Evolutionary conservation across 371 early-diverging fungal species (phyloP).

Genomic region (Mortierella sp.): DNA sequence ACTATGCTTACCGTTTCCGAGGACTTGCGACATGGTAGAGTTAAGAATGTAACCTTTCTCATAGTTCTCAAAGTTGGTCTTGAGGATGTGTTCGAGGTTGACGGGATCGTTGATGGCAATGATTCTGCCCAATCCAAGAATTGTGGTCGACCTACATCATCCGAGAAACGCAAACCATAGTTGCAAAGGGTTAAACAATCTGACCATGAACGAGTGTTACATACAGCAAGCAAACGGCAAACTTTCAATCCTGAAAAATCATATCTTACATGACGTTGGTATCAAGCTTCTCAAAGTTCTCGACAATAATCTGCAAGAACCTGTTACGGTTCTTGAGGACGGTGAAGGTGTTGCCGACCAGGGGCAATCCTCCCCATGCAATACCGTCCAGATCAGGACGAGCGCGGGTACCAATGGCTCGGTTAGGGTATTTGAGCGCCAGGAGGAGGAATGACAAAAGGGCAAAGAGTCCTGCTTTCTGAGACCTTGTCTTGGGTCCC

Average conservation of each 20-base stretch:
- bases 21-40: slow-evolving; percentile 58
- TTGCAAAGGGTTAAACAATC: neutral
- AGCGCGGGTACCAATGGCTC: slow-evolving; percentile 52
- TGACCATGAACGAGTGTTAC: neutral
- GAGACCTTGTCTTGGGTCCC: slow-evolving; percentile 35
- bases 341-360: slow-evolving; percentile 35
- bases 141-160: slow-evolving; percentile 31
- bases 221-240: neutral
- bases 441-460: slow-evolving; percentile 35
- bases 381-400: slow-evolving; percentile 39
- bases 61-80: slow-evolving; percentile 74
- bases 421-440: slow-evolving; percentile 52
- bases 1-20: slow-evolving; percentile 68
- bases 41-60: slow-evolving; percentile 66
- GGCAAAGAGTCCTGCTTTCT: slow-evolving; percentile 40
- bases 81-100: slow-evolving; percentile 57
- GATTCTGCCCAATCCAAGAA: slow-evolving; percentile 47
- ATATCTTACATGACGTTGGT: slow-evolving; percentile 33
- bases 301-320: slow-evolving; percentile 25
- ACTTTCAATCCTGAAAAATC: neutral
- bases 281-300: slow-evolving; percentile 26
- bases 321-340: slow-evolving; percentile 26
- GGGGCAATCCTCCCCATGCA: slow-evolving; percentile 30
- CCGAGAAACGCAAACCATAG: no score
- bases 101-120: slow-evolving; percentile 50